These are phyloP conservation scores for Xerocomellus amylosporus DNA, from an alignment of 768 basidiomycete species.

Conservation along the genomic window DNA sequence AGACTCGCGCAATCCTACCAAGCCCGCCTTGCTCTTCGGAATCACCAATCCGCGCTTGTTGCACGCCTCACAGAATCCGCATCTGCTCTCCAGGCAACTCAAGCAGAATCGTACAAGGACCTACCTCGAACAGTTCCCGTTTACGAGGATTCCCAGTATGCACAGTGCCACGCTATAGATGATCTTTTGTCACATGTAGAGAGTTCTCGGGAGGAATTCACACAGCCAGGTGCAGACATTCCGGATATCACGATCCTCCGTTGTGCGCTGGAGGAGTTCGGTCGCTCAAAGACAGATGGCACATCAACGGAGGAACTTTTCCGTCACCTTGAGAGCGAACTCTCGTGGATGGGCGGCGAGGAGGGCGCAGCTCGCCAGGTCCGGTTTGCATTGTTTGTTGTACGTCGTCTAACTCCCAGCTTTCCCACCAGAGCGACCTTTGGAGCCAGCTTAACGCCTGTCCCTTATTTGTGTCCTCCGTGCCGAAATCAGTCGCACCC, in stretches of 20 bases:
- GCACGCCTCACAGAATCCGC: constrained; percentile 54
- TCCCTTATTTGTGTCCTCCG: constrained; percentile 47
- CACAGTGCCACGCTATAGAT: constrained; percentile 45
- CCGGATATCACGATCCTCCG: constrained; percentile 58
- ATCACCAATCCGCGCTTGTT: constrained; percentile 59
- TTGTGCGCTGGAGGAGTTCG: constrained; percentile 55
- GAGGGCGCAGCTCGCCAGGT: constrained; percentile 59
- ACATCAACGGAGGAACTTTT: constrained; percentile 62
- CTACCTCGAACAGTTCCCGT: constrained; percentile 54
- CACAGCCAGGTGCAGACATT: constrained; percentile 30
- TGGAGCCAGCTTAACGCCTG: constrained; percentile 57
- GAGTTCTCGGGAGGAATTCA: constrained; percentile 8
- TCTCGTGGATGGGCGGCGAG: constrained; percentile 55
- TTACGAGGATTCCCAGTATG: constrained; percentile 47
- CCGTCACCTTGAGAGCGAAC: constrained; percentile 49
- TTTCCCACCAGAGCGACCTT: constrained; percentile 40
- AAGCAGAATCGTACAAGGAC: constrained; percentile 51
- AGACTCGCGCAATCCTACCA: constrained; percentile 55
- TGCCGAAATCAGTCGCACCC: constrained; percentile 10
- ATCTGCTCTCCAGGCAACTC: constrained; percentile 51
- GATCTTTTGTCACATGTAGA: constrained; percentile 29
- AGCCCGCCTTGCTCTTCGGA: constrained; percentile 59
- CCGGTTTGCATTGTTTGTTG: constrained; percentile 8
- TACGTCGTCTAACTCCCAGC: not conserved
- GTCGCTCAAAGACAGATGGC: constrained; percentile 35